phyloP scores from a whole-genome alignment of 2,329 filamentous ascomycete species.

The Cladophialophora chaetospira region DNA sequence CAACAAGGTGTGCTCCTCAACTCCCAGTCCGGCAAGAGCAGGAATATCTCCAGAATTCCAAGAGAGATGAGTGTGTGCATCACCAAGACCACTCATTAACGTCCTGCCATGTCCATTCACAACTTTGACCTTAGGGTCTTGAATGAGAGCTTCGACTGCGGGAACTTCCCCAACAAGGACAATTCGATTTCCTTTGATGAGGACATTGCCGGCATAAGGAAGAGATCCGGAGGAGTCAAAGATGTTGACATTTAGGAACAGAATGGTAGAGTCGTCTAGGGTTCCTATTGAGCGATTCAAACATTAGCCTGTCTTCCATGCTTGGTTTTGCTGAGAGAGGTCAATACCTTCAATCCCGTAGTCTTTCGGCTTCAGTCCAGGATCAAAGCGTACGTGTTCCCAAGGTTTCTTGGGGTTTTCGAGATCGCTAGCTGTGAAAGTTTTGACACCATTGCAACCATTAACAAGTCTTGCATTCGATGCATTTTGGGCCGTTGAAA shows the following conservation, averaged over 20 bases:
- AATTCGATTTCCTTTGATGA: conserved; percentile 42
- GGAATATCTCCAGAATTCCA: conserved; percentile 51
- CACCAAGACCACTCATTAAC: conserved; percentile 52
- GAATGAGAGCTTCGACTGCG: conserved; percentile 33
- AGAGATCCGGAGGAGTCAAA: conserved; percentile 44
- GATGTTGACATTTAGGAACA: conserved; percentile 45
- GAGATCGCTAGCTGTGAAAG: neutral
- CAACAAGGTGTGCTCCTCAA: conserved; percentile 52
- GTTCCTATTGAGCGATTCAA: conserved; percentile 33
- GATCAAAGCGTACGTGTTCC: conserved; percentile 38
- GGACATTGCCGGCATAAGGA: conserved; percentile 44
- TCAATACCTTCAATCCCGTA: conserved; percentile 36
- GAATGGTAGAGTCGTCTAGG: conserved; percentile 36
- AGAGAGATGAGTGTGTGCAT: conserved; percentile 52
- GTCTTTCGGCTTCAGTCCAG: conserved; percentile 37
- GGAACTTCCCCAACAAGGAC: conserved; percentile 39
- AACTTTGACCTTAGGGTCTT: conserved; percentile 40
- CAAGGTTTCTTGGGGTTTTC: conserved; percentile 11
- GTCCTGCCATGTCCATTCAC: conserved; percentile 48
- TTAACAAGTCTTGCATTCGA: conserved; percentile 13
- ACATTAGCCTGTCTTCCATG: neutral
- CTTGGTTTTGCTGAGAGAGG: neutral
- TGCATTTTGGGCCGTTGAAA: neutral
- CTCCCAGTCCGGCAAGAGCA: conserved; percentile 44
- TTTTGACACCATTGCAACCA: conserved; percentile 31